Conservation (phyloP, 495 filamentous ascomycete species). For the Penicillium coffeae region DNA sequence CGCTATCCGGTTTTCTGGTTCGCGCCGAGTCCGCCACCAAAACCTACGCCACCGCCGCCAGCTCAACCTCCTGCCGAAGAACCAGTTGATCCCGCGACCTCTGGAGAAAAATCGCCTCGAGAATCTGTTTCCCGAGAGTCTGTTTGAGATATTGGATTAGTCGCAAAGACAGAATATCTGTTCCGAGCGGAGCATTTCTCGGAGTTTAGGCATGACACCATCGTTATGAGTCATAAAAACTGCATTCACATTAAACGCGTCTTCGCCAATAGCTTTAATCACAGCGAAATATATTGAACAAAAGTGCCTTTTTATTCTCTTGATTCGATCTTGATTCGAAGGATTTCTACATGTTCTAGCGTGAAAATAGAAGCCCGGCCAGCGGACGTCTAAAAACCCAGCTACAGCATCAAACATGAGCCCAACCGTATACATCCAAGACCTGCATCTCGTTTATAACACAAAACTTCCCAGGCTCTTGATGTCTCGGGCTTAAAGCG, state of each 20-base stretch:
- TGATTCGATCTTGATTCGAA: neutral
- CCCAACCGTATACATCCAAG: constrained; percentile 69
- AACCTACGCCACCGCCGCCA: constrained; percentile 1
- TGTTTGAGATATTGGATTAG: no score
- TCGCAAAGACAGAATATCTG: no score
- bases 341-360: neutral
- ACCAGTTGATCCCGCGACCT: neutral
- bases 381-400: neutral
- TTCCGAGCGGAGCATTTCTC: no score
- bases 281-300: no score
- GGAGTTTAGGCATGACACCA: no score
- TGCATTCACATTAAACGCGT: no score
- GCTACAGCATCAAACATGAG: constrained; percentile 52
- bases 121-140: constrained; percentile 20
- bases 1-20: constrained; percentile 72
- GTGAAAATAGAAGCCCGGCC: neutral
- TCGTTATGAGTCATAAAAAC: no score
- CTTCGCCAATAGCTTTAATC: no score
- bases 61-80: neutral
- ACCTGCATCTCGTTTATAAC: constrained; percentile 86
- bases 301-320: neutral
- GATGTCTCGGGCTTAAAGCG: constrained; percentile 28
- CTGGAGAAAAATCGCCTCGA: constrained; percentile 6
- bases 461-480: constrained; percentile 60
- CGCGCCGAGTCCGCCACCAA: constrained; percentile 16